A percentile compares a stretch with the other conserved stretches of the same genome.
Evolutionary conservation across 2,329 filamentous ascomycete species (phyloP).

Genomic region (Raffaelea albimanens): DNA sequence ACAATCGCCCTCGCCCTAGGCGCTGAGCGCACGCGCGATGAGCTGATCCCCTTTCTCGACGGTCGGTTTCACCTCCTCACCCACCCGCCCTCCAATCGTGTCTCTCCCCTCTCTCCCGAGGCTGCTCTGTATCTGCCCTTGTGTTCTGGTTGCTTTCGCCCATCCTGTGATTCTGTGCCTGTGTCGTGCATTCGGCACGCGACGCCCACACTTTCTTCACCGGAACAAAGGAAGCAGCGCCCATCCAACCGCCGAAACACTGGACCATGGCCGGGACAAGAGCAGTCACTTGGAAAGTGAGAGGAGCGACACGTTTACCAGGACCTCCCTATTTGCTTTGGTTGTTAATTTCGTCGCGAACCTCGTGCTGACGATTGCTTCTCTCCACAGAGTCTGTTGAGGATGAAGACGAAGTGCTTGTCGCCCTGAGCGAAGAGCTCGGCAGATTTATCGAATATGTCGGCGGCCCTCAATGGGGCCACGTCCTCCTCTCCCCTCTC

Average conservation of each 20-base stretch:
- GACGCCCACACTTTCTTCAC: no score
- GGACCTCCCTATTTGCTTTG: no score
- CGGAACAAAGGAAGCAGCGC: no score
- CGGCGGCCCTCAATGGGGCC: slow-evolving; percentile 83
- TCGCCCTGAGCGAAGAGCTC: slow-evolving; percentile 92
- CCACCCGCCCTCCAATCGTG: neutral
- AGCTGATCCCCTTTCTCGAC: slow-evolving; percentile 97
- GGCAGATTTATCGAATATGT: slow-evolving; percentile 97
- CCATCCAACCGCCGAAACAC: no score
- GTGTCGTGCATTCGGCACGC: neutral
- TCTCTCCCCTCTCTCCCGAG: neutral
- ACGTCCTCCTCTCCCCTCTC: slow-evolving; percentile 91
- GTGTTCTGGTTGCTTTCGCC: neutral
- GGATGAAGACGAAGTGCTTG: slow-evolving; percentile 96
- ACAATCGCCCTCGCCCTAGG: slow-evolving; percentile 96
- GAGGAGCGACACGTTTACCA: no score
- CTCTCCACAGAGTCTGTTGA: slow-evolving; percentile 77
- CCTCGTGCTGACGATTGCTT: neutral
- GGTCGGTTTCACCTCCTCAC: slow-evolving; percentile 49
- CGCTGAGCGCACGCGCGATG: slow-evolving; percentile 91
- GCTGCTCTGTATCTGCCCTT: neutral
- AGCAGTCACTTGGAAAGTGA: no score
- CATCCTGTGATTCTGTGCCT: neutral
- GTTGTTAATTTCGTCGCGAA: no score
- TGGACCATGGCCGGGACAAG: no score